These are phyloP conservation scores for Apiosordaria backusii DNA, from an alignment of 495 filamentous ascomycete genomes.

Conservation along the genomic window DNA sequence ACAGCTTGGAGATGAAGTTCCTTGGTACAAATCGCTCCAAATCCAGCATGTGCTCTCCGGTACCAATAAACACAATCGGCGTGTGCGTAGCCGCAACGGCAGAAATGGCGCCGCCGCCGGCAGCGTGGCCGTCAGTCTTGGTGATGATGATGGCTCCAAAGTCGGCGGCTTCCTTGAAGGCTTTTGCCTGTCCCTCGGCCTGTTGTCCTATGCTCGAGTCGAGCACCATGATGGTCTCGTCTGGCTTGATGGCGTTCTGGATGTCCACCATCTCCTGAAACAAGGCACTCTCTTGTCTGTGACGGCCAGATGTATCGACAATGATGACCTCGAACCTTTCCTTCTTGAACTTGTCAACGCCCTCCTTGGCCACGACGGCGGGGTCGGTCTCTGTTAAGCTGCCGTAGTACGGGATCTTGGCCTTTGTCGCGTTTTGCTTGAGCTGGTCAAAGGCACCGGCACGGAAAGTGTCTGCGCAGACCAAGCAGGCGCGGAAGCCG, in stretches of 20 bases:
- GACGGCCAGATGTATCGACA: slow-evolving; percentile 91
- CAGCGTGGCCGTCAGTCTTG: slow-evolving; percentile 94
- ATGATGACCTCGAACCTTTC: slow-evolving; percentile 98
- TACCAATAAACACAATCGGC: slow-evolving; percentile 96
- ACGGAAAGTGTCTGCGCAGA: slow-evolving; percentile 98
- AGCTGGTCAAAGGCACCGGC: slow-evolving; percentile 97
- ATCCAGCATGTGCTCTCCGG: slow-evolving; percentile 94
- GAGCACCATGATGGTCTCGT: slow-evolving; percentile 98
- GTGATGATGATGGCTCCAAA: slow-evolving; percentile 99
- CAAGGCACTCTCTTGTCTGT: slow-evolving; percentile 89
- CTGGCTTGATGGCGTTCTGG: slow-evolving; percentile 81
- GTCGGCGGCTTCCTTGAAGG: slow-evolving; percentile 96
- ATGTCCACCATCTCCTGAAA: slow-evolving; percentile 99
- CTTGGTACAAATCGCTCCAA: slow-evolving; percentile 89
- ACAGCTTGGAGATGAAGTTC: slow-evolving; percentile 82
- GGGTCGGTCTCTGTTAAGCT: slow-evolving; percentile 94
- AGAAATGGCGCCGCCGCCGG: slow-evolving; percentile 95
- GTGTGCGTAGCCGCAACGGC: slow-evolving; percentile 95
- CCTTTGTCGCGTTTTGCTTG: slow-evolving; percentile 98
- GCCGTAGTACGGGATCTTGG: slow-evolving; percentile 98
- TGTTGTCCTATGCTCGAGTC: slow-evolving; percentile 95
- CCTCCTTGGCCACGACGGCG: slow-evolving; percentile 84
- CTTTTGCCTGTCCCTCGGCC: slow-evolving; percentile 88
- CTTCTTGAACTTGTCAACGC: slow-evolving; percentile 98
- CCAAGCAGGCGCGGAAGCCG: slow-evolving; percentile 90